Evolutionary conservation across 306 rosid species (phyloP), one percentile per base, ranked within the genome.

Genomic region (Quercus dentata): DNA sequence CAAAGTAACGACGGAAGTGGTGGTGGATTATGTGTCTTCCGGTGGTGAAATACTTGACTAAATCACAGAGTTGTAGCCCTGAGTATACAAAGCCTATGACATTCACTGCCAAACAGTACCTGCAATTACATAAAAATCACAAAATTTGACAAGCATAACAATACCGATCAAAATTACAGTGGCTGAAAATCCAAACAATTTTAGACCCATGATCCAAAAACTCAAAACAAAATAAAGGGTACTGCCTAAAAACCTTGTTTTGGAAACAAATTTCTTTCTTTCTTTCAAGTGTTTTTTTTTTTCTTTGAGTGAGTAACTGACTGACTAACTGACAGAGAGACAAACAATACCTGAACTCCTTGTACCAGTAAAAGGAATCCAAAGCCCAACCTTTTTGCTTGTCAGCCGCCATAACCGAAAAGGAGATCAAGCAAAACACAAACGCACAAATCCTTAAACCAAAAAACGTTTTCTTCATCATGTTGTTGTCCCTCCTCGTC

Each of bases 81-180:
- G 92, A 90, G 78, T 95, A 95, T 69, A 82, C 84, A 86, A 85
- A 95, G 9, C 92, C 98, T 13, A 90, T 62, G 51, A 87, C 89
- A 86, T 86, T 91, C 74, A 79, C 89, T 59, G 94, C 79, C 64
- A 91, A 54, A 31, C 75, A 69, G 78, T 78, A 92, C 83, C 98
- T 95, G 87, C 89, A 85, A 6, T 51, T n/a, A 52, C 6, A 73
- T 10, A 58, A 78, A 28, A 11, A 41, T 55, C 70, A 70, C 8
- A 56, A 17, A 21, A 19, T 41, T 25, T 25, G 27, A 25, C 27
- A 25, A 25, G 27, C 27, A 25, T 19, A 17, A 12, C 3, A 25
- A 33, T 38, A 56, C 51, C 31, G 5, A 55, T 14, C 10, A 76
- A 18, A 61, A 28, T 15, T 63, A 63, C 20, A 23, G 4, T 31